These are phyloP conservation scores for Erythrophleum ivorense DNA, from an alignment of 331 rosid species.

Conservation along the genomic window DNA sequence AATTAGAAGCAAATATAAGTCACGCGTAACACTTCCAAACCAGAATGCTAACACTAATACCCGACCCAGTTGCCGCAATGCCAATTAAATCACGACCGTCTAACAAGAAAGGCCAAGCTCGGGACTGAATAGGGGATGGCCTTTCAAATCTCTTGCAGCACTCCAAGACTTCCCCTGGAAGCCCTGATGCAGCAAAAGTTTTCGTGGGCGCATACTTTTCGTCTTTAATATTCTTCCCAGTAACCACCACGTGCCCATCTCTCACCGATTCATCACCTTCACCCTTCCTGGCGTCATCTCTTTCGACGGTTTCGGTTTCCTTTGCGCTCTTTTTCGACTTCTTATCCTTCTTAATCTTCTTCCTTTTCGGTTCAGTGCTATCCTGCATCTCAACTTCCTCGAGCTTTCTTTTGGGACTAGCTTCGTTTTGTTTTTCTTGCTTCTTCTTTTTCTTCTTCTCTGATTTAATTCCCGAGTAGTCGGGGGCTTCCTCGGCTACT, in stretches of 20 bases:
- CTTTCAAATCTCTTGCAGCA: conserved; percentile 80
- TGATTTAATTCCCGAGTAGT: conserved; percentile 39
- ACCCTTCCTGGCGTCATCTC: conserved; percentile 21
- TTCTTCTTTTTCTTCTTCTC: conserved; percentile 64
- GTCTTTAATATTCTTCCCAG: conserved; percentile 64
- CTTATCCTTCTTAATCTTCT: conserved; percentile 41
- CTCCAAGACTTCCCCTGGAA: conserved; percentile 72
- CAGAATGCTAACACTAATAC: conserved; percentile 39
- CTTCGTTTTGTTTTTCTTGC: conserved; percentile 45
- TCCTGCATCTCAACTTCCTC: conserved; percentile 43
- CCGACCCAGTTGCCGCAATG: conserved; percentile 96
- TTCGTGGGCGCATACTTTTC: conserved; percentile 59
- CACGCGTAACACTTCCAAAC: background rate
- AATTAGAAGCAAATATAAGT: conserved; percentile 39
- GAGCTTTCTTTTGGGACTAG: conserved; percentile 63
- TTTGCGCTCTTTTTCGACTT: conserved; percentile 32
- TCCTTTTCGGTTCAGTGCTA: conserved; percentile 45
- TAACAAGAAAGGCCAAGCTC: conserved; percentile 93
- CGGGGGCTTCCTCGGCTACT: conserved; percentile 45
- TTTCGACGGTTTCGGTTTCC: conserved; percentile 33
- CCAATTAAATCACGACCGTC: conserved; percentile 94
- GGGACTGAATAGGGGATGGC: conserved; percentile 90
- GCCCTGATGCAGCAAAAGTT: conserved; percentile 60
- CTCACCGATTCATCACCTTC: conserved; percentile 42
- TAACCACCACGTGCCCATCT: conserved; percentile 59